Percentiles rank a stretch among this genome's conserved stretches.
Conservation (phyloP, 768 basidiomycete species). For the Candolleomyces aberdarensis region DNA sequence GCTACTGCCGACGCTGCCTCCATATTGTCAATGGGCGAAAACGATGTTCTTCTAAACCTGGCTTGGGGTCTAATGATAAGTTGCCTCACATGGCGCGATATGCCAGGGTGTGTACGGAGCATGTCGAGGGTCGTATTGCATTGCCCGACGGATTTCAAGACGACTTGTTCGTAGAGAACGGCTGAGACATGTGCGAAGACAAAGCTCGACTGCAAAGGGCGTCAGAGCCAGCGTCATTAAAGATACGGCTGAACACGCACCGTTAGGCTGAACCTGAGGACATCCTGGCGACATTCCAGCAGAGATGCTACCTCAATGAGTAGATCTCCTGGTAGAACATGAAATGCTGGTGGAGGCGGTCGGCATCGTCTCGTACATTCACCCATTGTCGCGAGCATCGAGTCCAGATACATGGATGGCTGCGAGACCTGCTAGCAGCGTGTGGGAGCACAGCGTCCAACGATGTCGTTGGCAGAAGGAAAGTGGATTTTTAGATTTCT, state of each 20-base stretch:
- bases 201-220: slow-evolving; percentile 43
- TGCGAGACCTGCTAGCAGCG: neutral
- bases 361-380: neutral
- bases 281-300: slow-evolving; percentile 49
- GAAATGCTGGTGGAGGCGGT: slow-evolving; percentile 11
- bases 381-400: neutral
- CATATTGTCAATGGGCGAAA: slow-evolving; percentile 28
- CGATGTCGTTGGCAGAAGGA: too few relatives aligned
- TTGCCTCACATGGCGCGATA: slow-evolving; percentile 66
- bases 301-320: slow-evolving; percentile 62
- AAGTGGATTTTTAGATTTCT: too few relatives aligned
- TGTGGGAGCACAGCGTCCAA: too few relatives aligned
- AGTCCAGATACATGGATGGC: neutral
- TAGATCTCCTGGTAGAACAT: slow-evolving; percentile 51
- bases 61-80: slow-evolving; percentile 40
- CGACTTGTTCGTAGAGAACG: slow-evolving; percentile 57
- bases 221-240: neutral
- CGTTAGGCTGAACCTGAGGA: slow-evolving; percentile 57
- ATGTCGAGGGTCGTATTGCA: slow-evolving; percentile 62
- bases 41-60: slow-evolving; percentile 12
- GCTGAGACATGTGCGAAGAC: slow-evolving; percentile 52
- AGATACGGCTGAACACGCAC: slow-evolving; percentile 35
- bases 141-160: slow-evolving; percentile 53
- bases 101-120: slow-evolving; percentile 50
- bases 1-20: slow-evolving; percentile 51